phyloP scores from a whole-genome alignment of 495 filamentous ascomycete species.

The Amniculicola lignicola region DNA sequence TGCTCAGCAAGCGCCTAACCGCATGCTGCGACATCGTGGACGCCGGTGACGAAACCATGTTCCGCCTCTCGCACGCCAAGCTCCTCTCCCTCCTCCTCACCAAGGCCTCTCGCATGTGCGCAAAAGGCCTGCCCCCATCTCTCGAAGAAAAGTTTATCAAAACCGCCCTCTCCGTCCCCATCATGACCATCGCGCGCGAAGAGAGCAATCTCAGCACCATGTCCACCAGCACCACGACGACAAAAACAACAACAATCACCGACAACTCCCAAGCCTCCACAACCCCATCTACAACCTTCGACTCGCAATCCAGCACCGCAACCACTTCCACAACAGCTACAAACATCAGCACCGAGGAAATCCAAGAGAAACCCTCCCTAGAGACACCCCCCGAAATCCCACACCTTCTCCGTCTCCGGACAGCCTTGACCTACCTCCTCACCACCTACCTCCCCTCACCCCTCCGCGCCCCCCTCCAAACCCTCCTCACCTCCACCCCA shows the following conservation, averaged over 20 bases:
- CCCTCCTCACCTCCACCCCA: constrained; percentile 48
- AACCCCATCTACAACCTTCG: constrained; percentile 11
- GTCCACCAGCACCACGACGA: constrained; percentile 15
- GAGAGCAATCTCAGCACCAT: constrained; percentile 39
- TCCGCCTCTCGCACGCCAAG: constrained; percentile 67
- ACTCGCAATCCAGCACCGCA: constrained; percentile 22
- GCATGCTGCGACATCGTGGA: constrained; percentile 75
- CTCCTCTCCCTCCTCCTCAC: constrained; percentile 61
- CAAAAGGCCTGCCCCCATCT: constrained; percentile 65
- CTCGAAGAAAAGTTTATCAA: constrained; percentile 83
- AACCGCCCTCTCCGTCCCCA: constrained; percentile 69
- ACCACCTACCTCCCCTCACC: constrained; percentile 62
- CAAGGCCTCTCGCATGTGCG: constrained; percentile 70
- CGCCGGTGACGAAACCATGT: constrained; percentile 77
- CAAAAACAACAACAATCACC: constrained; percentile 30
- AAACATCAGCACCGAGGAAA: neutral
- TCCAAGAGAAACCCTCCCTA: neutral
- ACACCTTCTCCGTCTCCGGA: constrained; percentile 56
- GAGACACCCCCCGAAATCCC: constrained; percentile 24
- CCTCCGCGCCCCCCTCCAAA: constrained; percentile 51
- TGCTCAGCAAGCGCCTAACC: constrained; percentile 53
- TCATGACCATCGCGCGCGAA: constrained; percentile 47
- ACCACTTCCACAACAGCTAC: constrained; percentile 6
- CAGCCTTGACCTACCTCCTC: constrained; percentile 71
- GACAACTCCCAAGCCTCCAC: constrained; percentile 19